Conservation (phyloP, 1,139 yeast species). For the Kurtzmaniella quercitrusa region DNA sequence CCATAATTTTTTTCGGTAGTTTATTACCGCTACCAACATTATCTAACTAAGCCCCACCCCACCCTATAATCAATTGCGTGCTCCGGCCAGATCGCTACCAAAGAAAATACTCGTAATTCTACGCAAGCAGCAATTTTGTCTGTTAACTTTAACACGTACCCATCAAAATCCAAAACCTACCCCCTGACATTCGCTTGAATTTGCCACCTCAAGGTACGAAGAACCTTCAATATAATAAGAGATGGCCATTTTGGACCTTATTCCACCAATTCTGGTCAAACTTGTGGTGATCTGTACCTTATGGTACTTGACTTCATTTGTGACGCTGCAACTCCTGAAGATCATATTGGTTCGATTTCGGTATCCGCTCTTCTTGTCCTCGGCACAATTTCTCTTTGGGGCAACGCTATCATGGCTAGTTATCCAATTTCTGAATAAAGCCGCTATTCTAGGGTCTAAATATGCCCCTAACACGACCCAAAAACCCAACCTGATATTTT, state of each 20-base stretch:
- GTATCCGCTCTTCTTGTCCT: constrained; percentile 50
- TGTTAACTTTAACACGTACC: background rate
- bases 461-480: constrained; percentile 1
- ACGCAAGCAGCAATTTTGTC: background rate
- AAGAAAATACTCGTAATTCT: background rate
- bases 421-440: constrained; percentile 17
- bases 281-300: constrained; percentile 30
- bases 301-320: constrained; percentile 46
- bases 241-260: background rate
- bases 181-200: background rate
- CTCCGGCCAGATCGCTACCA: background rate
- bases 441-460: constrained; percentile 16
- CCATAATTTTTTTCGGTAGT: no score
- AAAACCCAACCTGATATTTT: constrained; percentile 18
- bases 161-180: no score
- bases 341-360: constrained; percentile 36
- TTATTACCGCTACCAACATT: no score
- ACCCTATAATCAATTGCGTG: background rate
- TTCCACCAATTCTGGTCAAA: constrained; percentile 30
- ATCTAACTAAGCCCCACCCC: background rate
- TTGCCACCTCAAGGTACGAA: background rate
- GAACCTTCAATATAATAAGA: background rate
- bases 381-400: constrained; percentile 43
- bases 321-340: constrained; percentile 48
- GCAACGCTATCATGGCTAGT: constrained; percentile 27